phyloP scores from a whole-genome alignment of 306 rosid species.

The Dryas drummondii region DNA sequence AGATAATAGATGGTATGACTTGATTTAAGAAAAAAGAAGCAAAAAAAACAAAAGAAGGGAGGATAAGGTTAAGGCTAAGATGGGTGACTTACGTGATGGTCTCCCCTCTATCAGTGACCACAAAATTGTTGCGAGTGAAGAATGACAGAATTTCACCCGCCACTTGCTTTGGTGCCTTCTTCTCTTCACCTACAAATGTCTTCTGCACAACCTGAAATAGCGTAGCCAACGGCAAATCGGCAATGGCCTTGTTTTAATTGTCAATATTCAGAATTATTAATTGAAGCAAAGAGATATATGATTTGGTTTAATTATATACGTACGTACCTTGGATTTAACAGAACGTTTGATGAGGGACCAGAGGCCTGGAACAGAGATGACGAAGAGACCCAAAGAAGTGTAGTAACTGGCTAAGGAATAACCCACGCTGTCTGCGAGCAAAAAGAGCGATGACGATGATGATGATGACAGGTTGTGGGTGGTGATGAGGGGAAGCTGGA shows the following conservation, averaged over 20 bases:
- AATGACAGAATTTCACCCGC: constrained; percentile 90
- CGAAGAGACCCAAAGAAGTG: constrained; percentile 92
- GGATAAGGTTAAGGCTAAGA: background rate
- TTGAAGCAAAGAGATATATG: no score
- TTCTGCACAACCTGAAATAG: constrained; percentile 74
- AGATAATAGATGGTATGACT: no score
- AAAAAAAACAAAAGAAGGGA: background rate
- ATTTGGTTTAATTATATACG: background rate
- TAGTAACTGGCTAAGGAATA: constrained; percentile 88
- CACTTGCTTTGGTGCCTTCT: constrained; percentile 57
- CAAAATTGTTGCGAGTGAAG: constrained; percentile 83
- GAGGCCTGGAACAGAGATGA: constrained; percentile 87
- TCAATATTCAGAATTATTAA: background rate
- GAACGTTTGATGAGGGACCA: constrained; percentile 99
- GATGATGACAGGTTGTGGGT: background rate
- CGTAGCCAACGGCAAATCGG: no score
- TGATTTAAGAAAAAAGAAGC: background rate
- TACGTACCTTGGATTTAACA: constrained; percentile 77
- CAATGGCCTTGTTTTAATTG: no score
- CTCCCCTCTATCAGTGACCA: constrained; percentile 75
- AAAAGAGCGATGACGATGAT: constrained; percentile 5
- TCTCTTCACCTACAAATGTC: constrained; percentile 61
- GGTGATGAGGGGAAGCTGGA: no score
- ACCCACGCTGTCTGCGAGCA: constrained; percentile 52
- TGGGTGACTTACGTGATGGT: constrained; percentile 64